Conservation (phyloP, 1,284 basidiomycete genomes). For the Tetrapyrgos nigripes region DNA sequence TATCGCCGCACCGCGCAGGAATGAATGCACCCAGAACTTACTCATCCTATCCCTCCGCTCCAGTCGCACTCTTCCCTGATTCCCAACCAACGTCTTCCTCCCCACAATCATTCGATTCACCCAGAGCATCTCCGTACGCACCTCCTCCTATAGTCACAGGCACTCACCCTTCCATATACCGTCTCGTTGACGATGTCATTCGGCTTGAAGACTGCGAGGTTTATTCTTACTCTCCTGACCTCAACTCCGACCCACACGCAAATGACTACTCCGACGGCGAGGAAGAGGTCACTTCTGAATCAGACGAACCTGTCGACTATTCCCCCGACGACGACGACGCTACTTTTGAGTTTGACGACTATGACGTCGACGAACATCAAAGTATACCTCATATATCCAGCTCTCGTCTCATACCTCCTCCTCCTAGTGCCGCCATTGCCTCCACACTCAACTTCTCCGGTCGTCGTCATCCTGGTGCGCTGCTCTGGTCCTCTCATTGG, state of each 20-base stretch:
- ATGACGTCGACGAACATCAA: constrained; percentile 67
- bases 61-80: constrained; percentile 1
- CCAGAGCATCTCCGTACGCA: constrained; percentile 57
- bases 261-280: constrained; percentile 81
- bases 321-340: constrained; percentile 63
- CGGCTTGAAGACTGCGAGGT: constrained; percentile 90
- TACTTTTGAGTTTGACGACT: constrained; percentile 80
- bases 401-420: not conserved
- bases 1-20: constrained; percentile 69
- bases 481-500: constrained; percentile 97
- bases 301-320: constrained; percentile 53
- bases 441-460: not conserved
- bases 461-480: constrained; percentile 66
- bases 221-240: constrained; percentile 93
- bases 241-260: constrained; percentile 95
- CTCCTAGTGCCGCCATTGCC: constrained; percentile 8
- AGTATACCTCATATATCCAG: constrained; percentile 11
- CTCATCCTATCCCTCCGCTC: constrained; percentile 68
- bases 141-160: constrained; percentile 69
- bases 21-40: constrained; percentile 76
- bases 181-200: constrained; percentile 90
- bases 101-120: constrained; percentile 41
- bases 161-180: constrained; percentile 86
- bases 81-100: constrained; percentile 62
- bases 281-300: constrained; percentile 66